These are phyloP conservation scores for Aspergillus pseudotamarii DNA, from an alignment of 2,329 filamentous ascomycete genomes.

Conservation along the genomic window DNA sequence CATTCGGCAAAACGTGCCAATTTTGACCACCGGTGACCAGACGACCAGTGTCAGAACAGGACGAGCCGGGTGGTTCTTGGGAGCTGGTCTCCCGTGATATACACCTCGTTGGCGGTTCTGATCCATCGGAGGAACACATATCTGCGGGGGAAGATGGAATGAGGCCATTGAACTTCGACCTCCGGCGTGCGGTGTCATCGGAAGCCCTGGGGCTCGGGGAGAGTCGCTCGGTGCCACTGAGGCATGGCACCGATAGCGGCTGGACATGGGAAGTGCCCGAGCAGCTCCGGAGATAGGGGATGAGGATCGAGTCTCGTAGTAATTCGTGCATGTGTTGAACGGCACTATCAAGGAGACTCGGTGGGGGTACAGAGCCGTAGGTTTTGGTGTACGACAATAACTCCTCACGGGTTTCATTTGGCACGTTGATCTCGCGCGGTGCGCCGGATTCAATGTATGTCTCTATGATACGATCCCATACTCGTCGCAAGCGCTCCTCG, in stretches of 20 bases:
- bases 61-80: background rate
- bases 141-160: background rate
- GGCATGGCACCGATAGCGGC: constrained; percentile 3
- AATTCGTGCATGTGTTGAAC: constrained; percentile 5
- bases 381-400: background rate
- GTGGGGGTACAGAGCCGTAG: background rate
- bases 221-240: background rate
- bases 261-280: constrained; percentile 3
- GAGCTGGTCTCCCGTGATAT: background rate
- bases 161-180: background rate
- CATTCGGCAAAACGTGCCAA: background rate
- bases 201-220: background rate
- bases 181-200: background rate
- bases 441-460: background rate
- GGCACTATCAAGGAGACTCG: background rate
- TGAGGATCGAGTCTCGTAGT: constrained; percentile 6
- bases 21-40: background rate
- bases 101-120: background rate
- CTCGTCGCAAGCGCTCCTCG: background rate
- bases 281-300: constrained; percentile 4
- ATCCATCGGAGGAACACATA: background rate
- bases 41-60: background rate
- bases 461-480: constrained; percentile 1
- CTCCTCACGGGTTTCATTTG: background rate
- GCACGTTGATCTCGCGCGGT: constrained; percentile 1